Evolutionary conservation across 345 rosid species (phyloP).

Genomic region (Nephelium lappaceum): DNA sequence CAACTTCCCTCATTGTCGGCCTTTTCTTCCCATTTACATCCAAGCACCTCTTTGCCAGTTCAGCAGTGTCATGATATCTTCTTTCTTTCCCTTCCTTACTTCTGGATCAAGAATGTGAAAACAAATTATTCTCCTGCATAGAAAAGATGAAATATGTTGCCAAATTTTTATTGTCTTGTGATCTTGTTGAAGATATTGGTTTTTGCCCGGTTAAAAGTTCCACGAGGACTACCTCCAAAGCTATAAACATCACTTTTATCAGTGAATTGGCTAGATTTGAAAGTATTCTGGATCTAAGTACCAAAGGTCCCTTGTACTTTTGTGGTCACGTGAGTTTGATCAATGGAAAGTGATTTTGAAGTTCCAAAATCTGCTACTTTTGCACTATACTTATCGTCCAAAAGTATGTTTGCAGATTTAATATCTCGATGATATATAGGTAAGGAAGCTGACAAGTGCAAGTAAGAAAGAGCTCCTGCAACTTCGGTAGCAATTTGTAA

Average conservation of each 20-base stretch:
- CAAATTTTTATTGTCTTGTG: neutral
- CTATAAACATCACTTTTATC: conserved; percentile 15
- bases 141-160: neutral
- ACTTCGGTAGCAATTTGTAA: neutral
- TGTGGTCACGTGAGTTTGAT: conserved; percentile 11
- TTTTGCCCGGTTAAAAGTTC: conserved; percentile 8
- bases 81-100: neutral
- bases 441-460: neutral
- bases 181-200: neutral
- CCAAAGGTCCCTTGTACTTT: conserved; percentile 12
- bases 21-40: neutral
- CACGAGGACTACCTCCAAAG: conserved; percentile 8
- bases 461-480: conserved; percentile 6
- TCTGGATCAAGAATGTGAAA: neutral
- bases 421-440: neutral
- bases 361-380: conserved; percentile 21
- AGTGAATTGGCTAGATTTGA: neutral
- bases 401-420: conserved; percentile 1
- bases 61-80: neutral
- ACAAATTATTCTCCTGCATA: neutral
- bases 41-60: neutral
- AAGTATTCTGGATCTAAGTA: conserved; percentile 8
- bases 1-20: conserved; percentile 2
- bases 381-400: conserved; percentile 13
- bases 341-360: neutral